Percentiles rank a stretch among this genome's conserved stretches.
These are phyloP conservation scores for Fusarium sp. DNA, from an alignment of 2,329 filamentous ascomycete species.

Conservation along the genomic window DNA sequence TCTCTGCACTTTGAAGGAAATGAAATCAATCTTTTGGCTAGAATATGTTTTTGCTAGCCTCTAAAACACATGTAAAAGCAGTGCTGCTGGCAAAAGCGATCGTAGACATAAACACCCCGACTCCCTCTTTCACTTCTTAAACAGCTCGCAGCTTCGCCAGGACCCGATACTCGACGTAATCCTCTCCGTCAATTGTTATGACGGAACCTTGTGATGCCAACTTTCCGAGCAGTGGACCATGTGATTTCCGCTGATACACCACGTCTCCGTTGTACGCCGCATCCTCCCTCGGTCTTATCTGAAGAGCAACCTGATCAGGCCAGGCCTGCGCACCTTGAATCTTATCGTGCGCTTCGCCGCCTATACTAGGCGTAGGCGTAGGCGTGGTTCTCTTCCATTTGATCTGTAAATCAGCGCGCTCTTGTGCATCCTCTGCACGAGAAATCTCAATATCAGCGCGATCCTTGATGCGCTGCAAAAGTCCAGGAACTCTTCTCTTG, in stretches of 20 bases:
- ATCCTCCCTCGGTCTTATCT: background rate
- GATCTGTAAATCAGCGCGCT: background rate
- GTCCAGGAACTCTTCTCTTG: background rate
- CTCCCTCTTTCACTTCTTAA: background rate
- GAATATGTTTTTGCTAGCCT: background rate
- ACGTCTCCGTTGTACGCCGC: background rate
- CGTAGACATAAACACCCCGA: background rate
- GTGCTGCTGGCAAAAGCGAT: background rate
- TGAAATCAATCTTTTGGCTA: background rate
- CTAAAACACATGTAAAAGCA: background rate
- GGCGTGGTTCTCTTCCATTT: background rate
- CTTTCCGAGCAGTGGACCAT: background rate
- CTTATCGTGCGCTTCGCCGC: background rate
- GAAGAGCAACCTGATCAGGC: background rate
- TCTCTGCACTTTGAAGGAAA: background rate
- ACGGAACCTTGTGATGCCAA: background rate
- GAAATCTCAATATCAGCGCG: background rate
- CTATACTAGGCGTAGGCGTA: background rate
- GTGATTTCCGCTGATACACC: background rate
- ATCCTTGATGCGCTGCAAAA: background rate
- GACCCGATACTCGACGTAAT: conserved; percentile 2
- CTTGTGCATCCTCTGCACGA: background rate
- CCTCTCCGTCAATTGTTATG: background rate
- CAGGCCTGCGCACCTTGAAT: background rate
- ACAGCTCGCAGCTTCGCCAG: background rate